Base-by-base conservation (phyloP, 1,284 basidiomycete genomes). In the Gymnopus androsaceus region DNA sequence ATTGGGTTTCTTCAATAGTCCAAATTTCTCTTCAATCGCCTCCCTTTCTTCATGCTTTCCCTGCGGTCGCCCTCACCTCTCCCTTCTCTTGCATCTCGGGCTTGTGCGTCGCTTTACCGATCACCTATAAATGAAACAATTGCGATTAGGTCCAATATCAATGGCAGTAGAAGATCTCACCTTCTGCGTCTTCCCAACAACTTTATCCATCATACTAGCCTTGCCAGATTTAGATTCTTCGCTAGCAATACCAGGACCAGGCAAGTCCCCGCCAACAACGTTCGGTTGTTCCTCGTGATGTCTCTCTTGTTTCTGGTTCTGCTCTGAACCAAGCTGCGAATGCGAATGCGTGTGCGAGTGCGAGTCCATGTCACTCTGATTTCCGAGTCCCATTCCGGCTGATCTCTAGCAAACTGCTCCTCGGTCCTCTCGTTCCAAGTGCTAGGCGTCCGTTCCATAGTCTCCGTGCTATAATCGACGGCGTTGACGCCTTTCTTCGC, bases 121-220 rank as follows among this genome's bases (percentile, higher is more conserved):
- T 63, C 37, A 83, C 70, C 82, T n/a, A n/a, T 84, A 55, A 27
- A n/a, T 17, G 11, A 23, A 48, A 7, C 6, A 15, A 25, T 36
- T 15, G 6, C 17, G 41, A 50, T 38, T 15, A 21, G 8, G 38
- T n/a, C 11, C 15, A 7, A 11, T 11, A 27, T 3, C 5, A 17
- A 37, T 19, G 19, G 8, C n/a, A 25, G 30, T 44, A 1, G 30
- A 21, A 6, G 23, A 19, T 44, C 59, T 4, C 33, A 80, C 82
- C 73, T 84, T 79, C 66, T 83, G 74, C 0, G 76, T 72, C 72
- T 83, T 84, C 3, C 82, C 82, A 27, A 81, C 59, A 15, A 83
- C 59, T 65, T 80, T 84, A 65, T 85, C 82, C 14, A 72, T 66
- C 0, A 77, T 30, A 25, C 60, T 71, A n/a, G 79, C 75, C 36